Base-by-base conservation (phyloP, 139 green algal species). In the Haematococcus sp. region DNA sequence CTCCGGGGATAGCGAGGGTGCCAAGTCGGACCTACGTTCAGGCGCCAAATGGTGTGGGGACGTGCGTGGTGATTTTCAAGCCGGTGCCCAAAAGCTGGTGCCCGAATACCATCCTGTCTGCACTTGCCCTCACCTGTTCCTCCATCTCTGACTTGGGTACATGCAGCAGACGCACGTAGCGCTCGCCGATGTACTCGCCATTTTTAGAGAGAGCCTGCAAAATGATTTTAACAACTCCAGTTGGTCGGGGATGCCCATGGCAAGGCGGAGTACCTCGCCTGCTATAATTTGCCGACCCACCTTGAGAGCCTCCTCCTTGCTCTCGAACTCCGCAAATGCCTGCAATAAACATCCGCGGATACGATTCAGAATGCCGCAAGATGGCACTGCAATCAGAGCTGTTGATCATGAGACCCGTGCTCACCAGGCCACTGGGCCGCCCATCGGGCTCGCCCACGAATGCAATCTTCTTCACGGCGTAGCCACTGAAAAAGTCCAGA, bases 121-220 rank as follows among this genome's bases (percentile, higher is more conserved):
- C n/a, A n/a, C n/a, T n/a, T n/a, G n/a, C n/a, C n/a, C n/a, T 66
- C 34, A 82, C 80, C 71, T 91, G 87, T 72, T 90, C 82, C 71
- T 88, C 84, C 87, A 92, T 90, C 52, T 92, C 87, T 15, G 84
- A 74, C 31, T 84, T 83, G 0, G 87, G 84, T 11, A 92, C 87
- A 44, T 89, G 87, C 64, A 92, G 71, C 49, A 92, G 78, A 16
- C 87, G 80, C 32, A 92, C 87, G 51, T 92, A 92, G 28, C 87
- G 84, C 49, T 92, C 84, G 1, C 87, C 87, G 22, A 92, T 86
- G 72, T 87, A 92, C 32, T 90, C 79, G 0, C 87, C 87, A 66
- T 92, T 92, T 63, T 88, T 89, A 43, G 70, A 68, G 35, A 92
- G 79, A 1, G 87, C 87, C 81, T 90, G 83, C 46, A 49, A 11